These are phyloP conservation scores for Saturnispora bothae DNA, from an alignment of 805 yeast species.

Conservation along the genomic window DNA sequence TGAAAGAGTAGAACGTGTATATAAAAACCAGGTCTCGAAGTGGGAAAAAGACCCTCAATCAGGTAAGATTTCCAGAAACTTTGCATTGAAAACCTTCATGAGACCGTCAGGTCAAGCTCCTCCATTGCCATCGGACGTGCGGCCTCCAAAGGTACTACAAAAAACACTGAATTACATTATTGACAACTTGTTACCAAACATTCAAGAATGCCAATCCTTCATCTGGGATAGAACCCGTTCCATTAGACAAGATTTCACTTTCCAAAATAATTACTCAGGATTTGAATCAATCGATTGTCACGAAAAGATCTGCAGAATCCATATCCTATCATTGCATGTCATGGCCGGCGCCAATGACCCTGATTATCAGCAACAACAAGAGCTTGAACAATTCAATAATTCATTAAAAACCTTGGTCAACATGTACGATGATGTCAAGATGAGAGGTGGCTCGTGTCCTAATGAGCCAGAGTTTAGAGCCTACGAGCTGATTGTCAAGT, in stretches of 20 bases:
- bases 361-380: constrained; percentile 90
- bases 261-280: constrained; percentile 88
- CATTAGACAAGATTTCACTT: constrained; percentile 92
- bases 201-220: constrained; percentile 83
- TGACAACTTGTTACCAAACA: constrained; percentile 45
- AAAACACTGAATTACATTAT: constrained; percentile 63
- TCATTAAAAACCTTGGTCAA: constrained; percentile 82
- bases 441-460: constrained; percentile 56
- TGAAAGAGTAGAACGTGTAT: constrained; percentile 79
- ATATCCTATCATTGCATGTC: constrained; percentile 66
- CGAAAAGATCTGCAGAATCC: constrained; percentile 84
- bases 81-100: constrained; percentile 85
- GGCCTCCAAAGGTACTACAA: constrained; percentile 75
- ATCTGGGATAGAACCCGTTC: constrained; percentile 97
- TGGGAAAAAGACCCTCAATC: constrained; percentile 61
- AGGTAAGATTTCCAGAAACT: constrained; percentile 42
- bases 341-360: constrained; percentile 61
- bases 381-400: constrained; percentile 86
- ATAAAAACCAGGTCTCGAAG: constrained; percentile 75
- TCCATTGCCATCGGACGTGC: constrained; percentile 91
- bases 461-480: constrained; percentile 93
- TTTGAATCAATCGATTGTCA: constrained; percentile 90
- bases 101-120: constrained; percentile 99
- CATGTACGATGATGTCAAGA: constrained; percentile 71
- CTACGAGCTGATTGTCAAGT: constrained; percentile 67